Conservation (phyloP, 2,329 filamentous ascomycete genomes). For the Thermomyces lanuginosus region DNA sequence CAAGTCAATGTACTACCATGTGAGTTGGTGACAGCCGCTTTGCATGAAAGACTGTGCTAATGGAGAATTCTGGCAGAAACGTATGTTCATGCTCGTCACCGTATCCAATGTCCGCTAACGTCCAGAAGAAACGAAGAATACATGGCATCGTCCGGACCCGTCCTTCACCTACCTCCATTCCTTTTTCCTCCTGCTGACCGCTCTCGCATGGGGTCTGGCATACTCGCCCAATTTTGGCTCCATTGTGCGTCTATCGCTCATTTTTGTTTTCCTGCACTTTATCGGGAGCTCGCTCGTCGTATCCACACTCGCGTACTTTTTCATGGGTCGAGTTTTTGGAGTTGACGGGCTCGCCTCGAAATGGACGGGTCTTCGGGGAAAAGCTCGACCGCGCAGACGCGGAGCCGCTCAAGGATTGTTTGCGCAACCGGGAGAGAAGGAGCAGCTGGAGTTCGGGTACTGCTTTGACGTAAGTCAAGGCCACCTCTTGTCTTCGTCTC, state of each 20-base stretch:
- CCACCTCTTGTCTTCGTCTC: background rate
- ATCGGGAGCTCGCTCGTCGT: slow-evolving; percentile 43
- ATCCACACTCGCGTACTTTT: slow-evolving; percentile 47
- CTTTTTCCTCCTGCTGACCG: slow-evolving; percentile 43
- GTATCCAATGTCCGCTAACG: slow-evolving; percentile 6
- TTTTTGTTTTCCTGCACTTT: slow-evolving; percentile 43
- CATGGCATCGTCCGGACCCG: slow-evolving; percentile 52
- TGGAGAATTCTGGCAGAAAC: slow-evolving; percentile 27
- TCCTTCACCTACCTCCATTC: slow-evolving; percentile 55
- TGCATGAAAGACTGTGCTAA: no score
- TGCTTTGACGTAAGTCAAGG: slow-evolving; percentile 46
- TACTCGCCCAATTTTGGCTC: slow-evolving; percentile 33
- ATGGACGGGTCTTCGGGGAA: slow-evolving; percentile 29
- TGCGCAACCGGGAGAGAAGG: slow-evolving; percentile 37
- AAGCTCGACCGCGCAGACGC: slow-evolving; percentile 33
- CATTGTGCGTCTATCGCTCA: slow-evolving; percentile 31
- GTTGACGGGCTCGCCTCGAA: slow-evolving; percentile 32
- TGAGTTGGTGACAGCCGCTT: slow-evolving; percentile 21
- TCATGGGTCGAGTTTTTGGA: slow-evolving; percentile 45
- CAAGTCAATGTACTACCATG: slow-evolving; percentile 54
- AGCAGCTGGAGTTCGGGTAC: slow-evolving; percentile 53
- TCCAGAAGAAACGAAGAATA: slow-evolving; percentile 47
- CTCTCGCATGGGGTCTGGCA: slow-evolving; percentile 42
- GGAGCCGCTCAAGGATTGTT: slow-evolving; percentile 40
- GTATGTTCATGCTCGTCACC: no score